Evolutionary conservation across 163 green algal species (phyloP).

Genomic region (Chlorella variabilis): DNA sequence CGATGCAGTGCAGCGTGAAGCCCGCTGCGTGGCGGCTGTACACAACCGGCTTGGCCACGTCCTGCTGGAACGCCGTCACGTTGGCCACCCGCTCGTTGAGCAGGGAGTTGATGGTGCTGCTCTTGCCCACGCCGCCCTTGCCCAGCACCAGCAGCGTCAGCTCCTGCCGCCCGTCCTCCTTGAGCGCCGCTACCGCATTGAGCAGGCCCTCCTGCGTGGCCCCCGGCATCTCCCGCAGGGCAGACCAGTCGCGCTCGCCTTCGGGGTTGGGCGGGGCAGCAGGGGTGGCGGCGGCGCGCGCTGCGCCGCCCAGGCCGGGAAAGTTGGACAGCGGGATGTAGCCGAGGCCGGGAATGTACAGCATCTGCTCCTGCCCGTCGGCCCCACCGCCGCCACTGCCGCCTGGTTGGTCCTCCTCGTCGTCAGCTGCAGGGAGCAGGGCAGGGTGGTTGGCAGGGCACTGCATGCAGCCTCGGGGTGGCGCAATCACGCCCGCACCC

Average conservation of each 20-base stretch:
- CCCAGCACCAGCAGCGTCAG: slow-evolving; percentile 76
- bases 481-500: neutral
- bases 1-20: slow-evolving; percentile 73
- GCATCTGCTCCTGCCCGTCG: slow-evolving; percentile 40
- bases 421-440: slow-evolving; percentile 25
- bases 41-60: slow-evolving; percentile 32
- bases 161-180: slow-evolving; percentile 45
- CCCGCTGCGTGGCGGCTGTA: slow-evolving; percentile 41
- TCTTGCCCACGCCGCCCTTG: slow-evolving; percentile 75
- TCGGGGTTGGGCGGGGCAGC: slow-evolving; percentile 16
- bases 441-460: neutral
- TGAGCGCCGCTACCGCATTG: slow-evolving; percentile 39
- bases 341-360: slow-evolving; percentile 54
- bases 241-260: slow-evolving; percentile 31
- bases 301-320: neutral
- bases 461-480: neutral
- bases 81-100: slow-evolving; percentile 60
- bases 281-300: neutral
- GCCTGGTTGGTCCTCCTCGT: slow-evolving; percentile 38
- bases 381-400: slow-evolving; percentile 22
- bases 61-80: slow-evolving; percentile 55
- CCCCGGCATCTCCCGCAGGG: slow-evolving; percentile 18
- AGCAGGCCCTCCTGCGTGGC: slow-evolving; percentile 45
- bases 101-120: slow-evolving; percentile 71
- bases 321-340: slow-evolving; percentile 55